Base-by-base conservation (phyloP, 2,329 filamentous ascomycete species). In the Penicillium sp. region DNA sequence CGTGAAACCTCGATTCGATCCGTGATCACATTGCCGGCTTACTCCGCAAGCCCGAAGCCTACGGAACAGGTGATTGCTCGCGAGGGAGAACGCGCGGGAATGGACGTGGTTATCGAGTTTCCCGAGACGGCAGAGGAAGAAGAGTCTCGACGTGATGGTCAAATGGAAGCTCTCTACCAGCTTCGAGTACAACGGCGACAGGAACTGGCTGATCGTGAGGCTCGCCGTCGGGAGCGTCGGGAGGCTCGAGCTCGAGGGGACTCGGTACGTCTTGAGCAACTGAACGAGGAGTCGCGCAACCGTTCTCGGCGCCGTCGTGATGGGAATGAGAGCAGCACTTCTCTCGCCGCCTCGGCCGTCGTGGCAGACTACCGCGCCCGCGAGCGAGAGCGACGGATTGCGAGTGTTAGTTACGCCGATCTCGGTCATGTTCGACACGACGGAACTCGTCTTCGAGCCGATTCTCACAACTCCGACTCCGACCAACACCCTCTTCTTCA, bases 131-230 rank as follows among this genome's bases (percentile, higher is more conserved):
- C 76, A 7, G 88, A 95, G 44, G 86, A 90, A 46, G 83, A 94
- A 55, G 89, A 95, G 65, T 70, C 73, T 2, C 73, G 89, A 45
- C 80, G 93, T 9, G 90, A 97, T 54, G 82, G 88, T 27, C 88
- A 96, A 67, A 97, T 97, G 93, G 87, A 93, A 53, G 82, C 87
- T 0, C 70, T 97, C 36, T 97, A 95, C 66, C 89, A 95, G 66
- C 91, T 97, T 50, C 84, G 93, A 9, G 65, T 87, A 9, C 83
- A 88, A 13, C 81, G 93, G 46, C 81, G 90, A 44, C 77, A 81
- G 47, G 86, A 94, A 65, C 77, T 85, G 35, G 81, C 82, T 4
- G 89, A 93, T 53, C 83, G 89, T 4, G 88, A 94, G 56, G 83
- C 86, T 54, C 76, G 87, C n/a, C 77, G 88, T 44, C 77, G 80